Evolutionary conservation across 192 early-diverging fungal genomes (phyloP).

Genomic region (Geosiphon pyriformis): DNA sequence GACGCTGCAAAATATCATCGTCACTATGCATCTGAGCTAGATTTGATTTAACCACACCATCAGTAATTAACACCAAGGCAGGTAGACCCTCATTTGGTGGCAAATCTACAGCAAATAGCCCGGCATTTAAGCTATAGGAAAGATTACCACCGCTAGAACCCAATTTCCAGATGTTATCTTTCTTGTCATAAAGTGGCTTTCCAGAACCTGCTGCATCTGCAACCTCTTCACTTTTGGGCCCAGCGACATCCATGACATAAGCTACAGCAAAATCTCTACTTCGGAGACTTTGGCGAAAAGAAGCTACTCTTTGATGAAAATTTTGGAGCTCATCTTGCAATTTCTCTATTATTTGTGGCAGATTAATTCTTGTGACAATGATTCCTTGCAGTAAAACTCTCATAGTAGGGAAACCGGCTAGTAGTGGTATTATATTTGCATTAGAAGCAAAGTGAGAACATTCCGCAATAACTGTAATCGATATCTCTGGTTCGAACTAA

Average conservation of each 20-base stretch:
- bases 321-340: conserved; percentile 34
- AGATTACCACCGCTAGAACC: conserved; percentile 52
- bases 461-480: conserved; percentile 53
- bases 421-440: conserved; percentile 46
- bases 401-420: conserved; percentile 56
- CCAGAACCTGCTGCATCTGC: conserved; percentile 32
- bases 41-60: conserved; percentile 73
- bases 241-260: conserved; percentile 40
- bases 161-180: conserved; percentile 49
- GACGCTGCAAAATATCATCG: conserved; percentile 51
- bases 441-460: conserved; percentile 59
- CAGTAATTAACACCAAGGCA: conserved; percentile 59
- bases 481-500: conserved; percentile 35
- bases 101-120: conserved; percentile 44
- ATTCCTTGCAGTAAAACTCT: conserved; percentile 48
- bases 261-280: conserved; percentile 35
- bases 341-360: conserved; percentile 32
- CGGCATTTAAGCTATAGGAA: conserved; percentile 52
- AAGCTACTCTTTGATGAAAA: conserved; percentile 40
- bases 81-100: conserved; percentile 39
- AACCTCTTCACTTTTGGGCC: conserved; percentile 30
- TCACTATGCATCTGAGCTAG: conserved; percentile 41
- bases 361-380: conserved; percentile 34
- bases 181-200: conserved; percentile 20
- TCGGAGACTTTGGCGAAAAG: conserved; percentile 39